A percentile compares a stretch with the other conserved stretches of the same genome.
Evolutionary conservation across 495 filamentous ascomycete species (phyloP).

Genomic region (Xylaria palmicola): DNA sequence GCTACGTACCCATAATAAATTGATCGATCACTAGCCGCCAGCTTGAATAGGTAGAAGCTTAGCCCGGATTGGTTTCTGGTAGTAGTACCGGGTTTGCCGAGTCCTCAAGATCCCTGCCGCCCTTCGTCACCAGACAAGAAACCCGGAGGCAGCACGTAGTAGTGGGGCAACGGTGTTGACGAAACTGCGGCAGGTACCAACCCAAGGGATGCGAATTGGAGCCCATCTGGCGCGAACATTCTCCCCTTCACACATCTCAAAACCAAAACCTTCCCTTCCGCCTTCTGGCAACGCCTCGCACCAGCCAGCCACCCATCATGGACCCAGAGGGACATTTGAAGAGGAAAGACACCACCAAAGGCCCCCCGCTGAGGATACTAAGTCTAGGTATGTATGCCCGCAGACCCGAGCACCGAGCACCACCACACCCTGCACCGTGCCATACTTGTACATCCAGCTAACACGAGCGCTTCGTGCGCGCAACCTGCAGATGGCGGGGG

Average conservation of each 20-base stretch:
- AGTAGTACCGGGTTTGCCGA: slow-evolving; percentile 7
- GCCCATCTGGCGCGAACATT: slow-evolving; percentile 4
- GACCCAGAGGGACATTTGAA: slow-evolving; percentile 33
- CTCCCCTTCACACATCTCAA: not conserved
- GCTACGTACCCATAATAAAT: not conserved
- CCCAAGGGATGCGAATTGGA: too few species aligned
- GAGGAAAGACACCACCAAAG: slow-evolving; percentile 92
- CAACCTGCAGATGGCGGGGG: slow-evolving; percentile 78
- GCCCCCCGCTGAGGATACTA: slow-evolving; percentile 85
- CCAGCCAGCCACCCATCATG: slow-evolving; percentile 21
- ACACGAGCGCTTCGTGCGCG: slow-evolving; percentile 7
- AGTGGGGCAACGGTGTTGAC: slow-evolving; percentile 8
- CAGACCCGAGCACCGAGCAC: not conserved
- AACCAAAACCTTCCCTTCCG: not conserved
- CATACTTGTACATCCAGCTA: slow-evolving; percentile 18
- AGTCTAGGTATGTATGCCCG: slow-evolving; percentile 69
- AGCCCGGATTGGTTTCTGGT: too few species aligned
- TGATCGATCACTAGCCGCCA: not conserved
- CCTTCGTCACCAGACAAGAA: slow-evolving; percentile 7
- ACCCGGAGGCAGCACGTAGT: not conserved
- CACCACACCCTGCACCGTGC: not conserved
- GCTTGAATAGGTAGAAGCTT: not conserved
- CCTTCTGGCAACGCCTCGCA: not conserved
- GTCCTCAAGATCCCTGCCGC: not conserved
- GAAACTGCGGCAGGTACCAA: not conserved